These are phyloP conservation scores for Trichoderma endophyticum DNA, from an alignment of 2,329 filamentous ascomycete genomes.

Conservation along the genomic window DNA sequence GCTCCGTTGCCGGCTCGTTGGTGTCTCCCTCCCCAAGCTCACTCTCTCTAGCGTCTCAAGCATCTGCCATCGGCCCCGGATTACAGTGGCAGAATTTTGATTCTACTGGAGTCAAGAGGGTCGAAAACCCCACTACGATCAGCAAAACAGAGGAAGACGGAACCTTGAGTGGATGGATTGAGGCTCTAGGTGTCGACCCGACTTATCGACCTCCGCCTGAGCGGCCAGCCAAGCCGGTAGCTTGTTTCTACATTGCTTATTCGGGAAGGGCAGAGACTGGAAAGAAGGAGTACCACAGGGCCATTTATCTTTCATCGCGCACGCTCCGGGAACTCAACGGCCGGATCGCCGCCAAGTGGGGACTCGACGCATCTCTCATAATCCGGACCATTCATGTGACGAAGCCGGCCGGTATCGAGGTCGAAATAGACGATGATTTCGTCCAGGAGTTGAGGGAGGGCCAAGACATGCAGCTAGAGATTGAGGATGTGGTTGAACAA, in stretches of 20 bases:
- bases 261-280: slow-evolving; percentile 48
- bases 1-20: slow-evolving; percentile 59
- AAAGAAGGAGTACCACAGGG: slow-evolving; percentile 68
- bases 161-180: slow-evolving; percentile 77
- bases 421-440: slow-evolving; percentile 88
- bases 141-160: slow-evolving; percentile 58
- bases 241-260: slow-evolving; percentile 80
- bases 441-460: slow-evolving; percentile 81
- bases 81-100: slow-evolving; percentile 58
- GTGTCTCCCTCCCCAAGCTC: slow-evolving; percentile 67
- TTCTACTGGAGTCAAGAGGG: slow-evolving; percentile 46
- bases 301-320: slow-evolving; percentile 79
- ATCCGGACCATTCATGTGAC: slow-evolving; percentile 70
- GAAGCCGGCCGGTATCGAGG: slow-evolving; percentile 65
- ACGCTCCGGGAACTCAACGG: slow-evolving; percentile 71
- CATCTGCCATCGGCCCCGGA: slow-evolving; percentile 41
- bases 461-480: slow-evolving; percentile 82
- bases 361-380: slow-evolving; percentile 69
- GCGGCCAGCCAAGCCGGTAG: slow-evolving; percentile 66
- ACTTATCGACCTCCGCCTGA: slow-evolving; percentile 78
- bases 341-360: slow-evolving; percentile 74
- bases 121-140: slow-evolving; percentile 53
- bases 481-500: slow-evolving; percentile 45
- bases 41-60: slow-evolving; percentile 58
- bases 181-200: slow-evolving; percentile 85